Evolutionary conservation across 495 filamentous ascomycete species (phyloP).

Genomic region (Niebla homalea): DNA sequence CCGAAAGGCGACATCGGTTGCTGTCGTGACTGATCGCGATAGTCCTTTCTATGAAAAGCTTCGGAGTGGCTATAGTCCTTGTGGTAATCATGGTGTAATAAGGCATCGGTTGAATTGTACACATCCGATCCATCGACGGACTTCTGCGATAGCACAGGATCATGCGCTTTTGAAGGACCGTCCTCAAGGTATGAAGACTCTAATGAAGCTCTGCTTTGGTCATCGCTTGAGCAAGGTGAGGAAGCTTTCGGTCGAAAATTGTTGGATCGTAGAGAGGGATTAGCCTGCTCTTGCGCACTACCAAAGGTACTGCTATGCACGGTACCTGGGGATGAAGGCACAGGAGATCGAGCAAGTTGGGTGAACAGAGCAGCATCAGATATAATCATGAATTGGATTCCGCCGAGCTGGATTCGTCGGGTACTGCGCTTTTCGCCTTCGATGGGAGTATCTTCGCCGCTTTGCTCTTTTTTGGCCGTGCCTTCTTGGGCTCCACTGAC

Average conservation of each 20-base stretch:
- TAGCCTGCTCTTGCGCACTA: background rate
- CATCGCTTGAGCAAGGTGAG: too few relatives aligned
- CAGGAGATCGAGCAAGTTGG: conserved; percentile 45
- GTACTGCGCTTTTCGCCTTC: conserved; percentile 38
- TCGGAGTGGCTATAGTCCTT: too few relatives aligned
- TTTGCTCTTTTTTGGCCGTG: conserved; percentile 14
- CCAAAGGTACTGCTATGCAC: conserved; percentile 32
- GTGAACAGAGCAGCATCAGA: conserved; percentile 64
- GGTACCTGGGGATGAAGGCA: conserved; percentile 46
- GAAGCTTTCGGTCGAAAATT: conserved; percentile 3
- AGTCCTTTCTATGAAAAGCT: too few relatives aligned
- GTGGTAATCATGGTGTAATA: too few relatives aligned
- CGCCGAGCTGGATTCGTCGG: conserved; percentile 47
- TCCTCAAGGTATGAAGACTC: too few relatives aligned
- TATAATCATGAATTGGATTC: conserved; percentile 51
- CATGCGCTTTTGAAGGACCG: too few relatives aligned
- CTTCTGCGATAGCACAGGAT: too few relatives aligned
- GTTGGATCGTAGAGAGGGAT: conserved; percentile 23
- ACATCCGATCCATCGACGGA: too few relatives aligned
- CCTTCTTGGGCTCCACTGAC: conserved; percentile 47
- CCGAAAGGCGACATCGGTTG: too few relatives aligned
- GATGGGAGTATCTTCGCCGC: background rate
- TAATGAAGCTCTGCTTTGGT: too few relatives aligned
- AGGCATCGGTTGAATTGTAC: too few relatives aligned
- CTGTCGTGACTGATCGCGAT: too few relatives aligned